Evolutionary conservation across 2,329 filamentous ascomycete species (phyloP).

Genomic region (Penicillium oxalicum): DNA sequence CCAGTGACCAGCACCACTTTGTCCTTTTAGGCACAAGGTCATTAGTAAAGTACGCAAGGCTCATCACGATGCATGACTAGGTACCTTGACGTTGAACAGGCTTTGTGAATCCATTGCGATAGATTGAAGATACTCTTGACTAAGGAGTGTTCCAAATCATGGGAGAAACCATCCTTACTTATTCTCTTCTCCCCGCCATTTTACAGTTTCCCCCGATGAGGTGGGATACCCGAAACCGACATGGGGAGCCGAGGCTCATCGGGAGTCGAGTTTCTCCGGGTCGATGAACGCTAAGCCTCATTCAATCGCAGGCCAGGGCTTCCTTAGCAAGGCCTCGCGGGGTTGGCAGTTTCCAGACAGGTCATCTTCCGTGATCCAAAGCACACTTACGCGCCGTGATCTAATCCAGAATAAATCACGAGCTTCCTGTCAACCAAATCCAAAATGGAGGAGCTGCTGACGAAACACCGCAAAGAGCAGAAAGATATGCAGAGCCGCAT

Average conservation of each 20-base stretch:
- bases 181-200: conserved; percentile 2
- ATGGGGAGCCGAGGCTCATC: conserved; percentile 25
- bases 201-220: conserved; percentile 4
- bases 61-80: no score
- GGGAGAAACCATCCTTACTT: conserved; percentile 7
- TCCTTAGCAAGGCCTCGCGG: conserved; percentile 25
- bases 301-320: conserved; percentile 23
- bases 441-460: conserved; percentile 67
- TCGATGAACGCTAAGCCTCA: conserved; percentile 11
- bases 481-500: conserved; percentile 77
- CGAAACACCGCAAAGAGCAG: conserved; percentile 80
- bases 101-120: conserved; percentile 48
- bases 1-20: conserved; percentile 48
- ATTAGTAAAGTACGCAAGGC: conserved; percentile 4
- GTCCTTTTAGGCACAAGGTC: conserved; percentile 20
- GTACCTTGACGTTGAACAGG: conserved; percentile 57
- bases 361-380: not conserved
- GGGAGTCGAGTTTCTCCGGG: conserved; percentile 13
- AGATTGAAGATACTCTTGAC: not conserved
- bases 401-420: no score
- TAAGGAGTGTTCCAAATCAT: not conserved
- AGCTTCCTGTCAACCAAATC: not conserved
- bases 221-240: conserved; percentile 22
- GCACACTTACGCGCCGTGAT: not conserved
- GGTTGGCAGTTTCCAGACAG: conserved; percentile 11